Base-by-base conservation (phyloP, 1,139 yeast genomes). In the Blastobotrys arbuscula region DNA sequence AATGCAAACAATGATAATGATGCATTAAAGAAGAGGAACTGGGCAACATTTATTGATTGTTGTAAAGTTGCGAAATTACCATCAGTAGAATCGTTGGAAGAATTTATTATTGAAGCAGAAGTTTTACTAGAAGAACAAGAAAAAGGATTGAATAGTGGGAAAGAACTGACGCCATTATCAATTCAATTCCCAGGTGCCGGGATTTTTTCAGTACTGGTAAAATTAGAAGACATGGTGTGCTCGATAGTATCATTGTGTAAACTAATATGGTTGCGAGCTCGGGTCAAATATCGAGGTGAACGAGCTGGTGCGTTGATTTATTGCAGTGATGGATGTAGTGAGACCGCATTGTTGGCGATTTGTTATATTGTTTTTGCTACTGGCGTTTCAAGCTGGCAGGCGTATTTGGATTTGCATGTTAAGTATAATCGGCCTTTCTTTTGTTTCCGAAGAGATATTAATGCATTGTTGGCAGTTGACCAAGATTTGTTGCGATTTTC, bases 301-400 rank as follows among this genome's bases (percentile, higher is more conserved):
- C 56, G 55, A 9, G 60, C 63, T 1, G 63, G 62, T 3, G 53
- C 76, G 4, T 54, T 90, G 53, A 71, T 89, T 15, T 84, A 82
- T 62, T 89, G 96, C 62, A 78, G 86, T 3, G 97, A 90, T 68
- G 97, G 97, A 0, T 90, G 89, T 65, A 88, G 97, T 0, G 97
- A 90, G 62, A 84, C 90, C 53, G 82, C 96, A 4, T 72, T 90
- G 26, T 68, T 90, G 43, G 78, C 81, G 0, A 69, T 88, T 40
- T 79, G 89, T 53, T 89, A 78, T 61, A 58, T 85, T 50, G 83
- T 90, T 54, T 90, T 84, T 64, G 67, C 84, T 2, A 72, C 79
- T 39, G 78, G 84, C 47, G 61, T 77, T 31, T 53, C 72, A 1
- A 63, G 76, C 20, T 68, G 80, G 1, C 75, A 79, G 48, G 77